Evolutionary conservation across 2,329 filamentous ascomycete genomes (phyloP).

Genomic region (Cercospora sp.): DNA sequence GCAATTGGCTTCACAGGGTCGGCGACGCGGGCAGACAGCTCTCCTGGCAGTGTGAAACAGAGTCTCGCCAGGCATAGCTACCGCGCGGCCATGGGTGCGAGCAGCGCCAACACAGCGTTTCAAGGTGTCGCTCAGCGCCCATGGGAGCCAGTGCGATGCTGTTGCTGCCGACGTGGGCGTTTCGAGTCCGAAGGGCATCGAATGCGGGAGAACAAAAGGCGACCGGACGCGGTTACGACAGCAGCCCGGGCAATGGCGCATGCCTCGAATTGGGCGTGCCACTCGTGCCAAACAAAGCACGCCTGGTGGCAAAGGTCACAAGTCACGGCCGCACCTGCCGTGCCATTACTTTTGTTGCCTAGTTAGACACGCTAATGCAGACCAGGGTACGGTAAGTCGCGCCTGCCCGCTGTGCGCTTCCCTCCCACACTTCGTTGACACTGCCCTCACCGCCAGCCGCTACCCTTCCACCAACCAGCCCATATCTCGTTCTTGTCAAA

Average conservation of each 20-base stretch:
- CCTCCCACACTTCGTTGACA: no score
- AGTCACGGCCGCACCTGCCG: no score
- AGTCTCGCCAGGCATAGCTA: slow-evolving; percentile 3
- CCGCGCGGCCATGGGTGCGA: neutral
- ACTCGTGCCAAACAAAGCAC: no score
- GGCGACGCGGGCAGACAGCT: slow-evolving; percentile 9
- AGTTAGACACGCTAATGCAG: neutral
- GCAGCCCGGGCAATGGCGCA: no score
- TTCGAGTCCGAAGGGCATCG: neutral
- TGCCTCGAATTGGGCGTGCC: no score
- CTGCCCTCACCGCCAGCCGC: no score
- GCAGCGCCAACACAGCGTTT: neutral
- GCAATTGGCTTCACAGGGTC: slow-evolving; percentile 6
- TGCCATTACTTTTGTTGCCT: no score
- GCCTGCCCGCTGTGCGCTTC: no score
- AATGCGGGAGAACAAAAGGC: neutral
- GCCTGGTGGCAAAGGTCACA: no score
- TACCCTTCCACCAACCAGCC: neutral
- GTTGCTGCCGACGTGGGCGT: neutral
- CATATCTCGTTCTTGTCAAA: neutral
- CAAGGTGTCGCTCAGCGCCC: neutral
- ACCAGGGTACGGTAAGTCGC: no score
- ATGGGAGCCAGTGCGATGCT: slow-evolving; percentile 1
- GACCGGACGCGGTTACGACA: no score
- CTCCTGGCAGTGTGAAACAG: slow-evolving; percentile 11